These are phyloP conservation scores for Myxozyma geophila DNA, from an alignment of 805 yeast genomes.

Conservation along the genomic window DNA sequence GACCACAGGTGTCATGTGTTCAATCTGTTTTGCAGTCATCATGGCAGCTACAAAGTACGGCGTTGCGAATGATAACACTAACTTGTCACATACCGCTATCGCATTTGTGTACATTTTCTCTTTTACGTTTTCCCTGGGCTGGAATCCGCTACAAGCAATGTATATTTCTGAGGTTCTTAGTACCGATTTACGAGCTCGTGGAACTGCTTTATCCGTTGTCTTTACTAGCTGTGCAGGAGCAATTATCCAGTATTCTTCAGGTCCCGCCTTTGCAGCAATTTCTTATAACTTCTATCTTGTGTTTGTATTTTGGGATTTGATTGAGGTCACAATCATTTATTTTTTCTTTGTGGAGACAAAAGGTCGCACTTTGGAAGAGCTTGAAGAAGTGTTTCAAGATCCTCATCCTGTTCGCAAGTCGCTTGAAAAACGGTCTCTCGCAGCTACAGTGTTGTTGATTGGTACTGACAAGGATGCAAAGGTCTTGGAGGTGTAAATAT, in stretches of 20 bases:
- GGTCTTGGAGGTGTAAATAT: not conserved
- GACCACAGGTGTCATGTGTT: constrained; percentile 42
- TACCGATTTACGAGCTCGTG: constrained; percentile 49
- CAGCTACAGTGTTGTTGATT: not conserved
- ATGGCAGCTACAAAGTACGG: constrained; percentile 55
- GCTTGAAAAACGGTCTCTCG: constrained; percentile 16
- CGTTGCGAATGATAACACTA: constrained; percentile 45
- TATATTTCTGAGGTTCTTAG: constrained; percentile 40
- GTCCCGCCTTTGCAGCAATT: constrained; percentile 53
- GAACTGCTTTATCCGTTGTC: constrained; percentile 42
- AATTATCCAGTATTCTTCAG: constrained; percentile 46
- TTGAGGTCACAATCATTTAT: constrained; percentile 25
- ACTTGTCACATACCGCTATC: constrained; percentile 10
- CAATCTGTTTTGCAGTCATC: constrained; percentile 48
- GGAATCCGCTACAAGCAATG: constrained; percentile 32
- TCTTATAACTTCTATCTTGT: constrained; percentile 63
- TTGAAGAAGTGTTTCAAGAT: constrained; percentile 26
- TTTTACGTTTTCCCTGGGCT: constrained; percentile 24
- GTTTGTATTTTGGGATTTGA: constrained; percentile 57
- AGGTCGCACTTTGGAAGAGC: constrained; percentile 48
- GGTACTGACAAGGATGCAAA: not conserved
- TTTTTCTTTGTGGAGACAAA: constrained; percentile 38
- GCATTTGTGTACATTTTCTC: constrained; percentile 25
- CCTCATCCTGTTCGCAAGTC: constrained; percentile 27
- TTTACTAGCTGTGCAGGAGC: constrained; percentile 27